Evolutionary conservation across 768 basidiomycete species (phyloP).

Genomic region (Boletus pseudo-olivaceus): DNA sequence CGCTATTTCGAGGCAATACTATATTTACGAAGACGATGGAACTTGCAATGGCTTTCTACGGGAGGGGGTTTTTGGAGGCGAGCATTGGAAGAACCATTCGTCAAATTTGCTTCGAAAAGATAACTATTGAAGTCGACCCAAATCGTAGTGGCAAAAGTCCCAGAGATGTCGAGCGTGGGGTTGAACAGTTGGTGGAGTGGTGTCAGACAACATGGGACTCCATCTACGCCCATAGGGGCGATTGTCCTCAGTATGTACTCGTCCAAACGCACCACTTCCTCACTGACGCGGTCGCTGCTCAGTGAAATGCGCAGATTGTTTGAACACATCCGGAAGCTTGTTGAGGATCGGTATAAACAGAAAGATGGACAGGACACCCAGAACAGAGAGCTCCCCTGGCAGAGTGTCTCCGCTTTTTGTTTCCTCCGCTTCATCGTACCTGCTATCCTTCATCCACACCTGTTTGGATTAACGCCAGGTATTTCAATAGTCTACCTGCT

Average conservation of each 20-base stretch:
- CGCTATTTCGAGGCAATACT: constrained; percentile 68
- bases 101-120: constrained; percentile 64
- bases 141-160: constrained; percentile 55
- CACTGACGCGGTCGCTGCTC: constrained; percentile 1
- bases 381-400: constrained; percentile 62
- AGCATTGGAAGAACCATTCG: constrained; percentile 73
- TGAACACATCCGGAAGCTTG: constrained; percentile 63
- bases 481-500: constrained; percentile 10
- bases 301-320: constrained; percentile 77
- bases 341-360: constrained; percentile 60
- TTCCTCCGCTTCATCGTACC: constrained; percentile 90
- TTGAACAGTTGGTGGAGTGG: constrained; percentile 72
- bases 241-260: constrained; percentile 69
- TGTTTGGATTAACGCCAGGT: constrained; percentile 80
- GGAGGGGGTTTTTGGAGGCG: constrained; percentile 74
- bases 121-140: constrained; percentile 82
- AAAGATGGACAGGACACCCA: constrained; percentile 40
- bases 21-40: constrained; percentile 74
- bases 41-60: constrained; percentile 76
- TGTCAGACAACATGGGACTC: constrained; percentile 77
- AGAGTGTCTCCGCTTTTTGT: constrained; percentile 85
- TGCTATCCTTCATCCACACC: constrained; percentile 83
- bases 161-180: constrained; percentile 63
- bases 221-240: constrained; percentile 67
- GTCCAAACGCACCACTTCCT: constrained; percentile 3